These are phyloP conservation scores for Kodamaea ohmeri DNA, from an alignment of 1,139 yeast species.

Conservation along the genomic window DNA sequence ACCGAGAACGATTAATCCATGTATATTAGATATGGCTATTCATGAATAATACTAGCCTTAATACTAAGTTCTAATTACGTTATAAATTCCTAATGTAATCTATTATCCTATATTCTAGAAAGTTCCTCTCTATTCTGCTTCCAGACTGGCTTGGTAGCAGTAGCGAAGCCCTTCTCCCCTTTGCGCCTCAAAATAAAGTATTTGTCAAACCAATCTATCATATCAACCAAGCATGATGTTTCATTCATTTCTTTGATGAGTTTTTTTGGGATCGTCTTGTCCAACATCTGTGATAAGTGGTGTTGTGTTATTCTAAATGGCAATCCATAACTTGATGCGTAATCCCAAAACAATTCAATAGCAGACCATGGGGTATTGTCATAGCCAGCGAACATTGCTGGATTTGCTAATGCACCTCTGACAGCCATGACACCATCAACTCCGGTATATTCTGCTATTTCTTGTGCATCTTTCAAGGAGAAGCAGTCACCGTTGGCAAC, in stretches of 20 bases:
- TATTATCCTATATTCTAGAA: constrained; percentile 7
- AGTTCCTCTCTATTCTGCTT: constrained; percentile 22
- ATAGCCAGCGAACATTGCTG: constrained; percentile 79
- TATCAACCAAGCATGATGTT: constrained; percentile 52
- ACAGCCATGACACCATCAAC: constrained; percentile 97
- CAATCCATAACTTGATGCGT: constrained; percentile 73
- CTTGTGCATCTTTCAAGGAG: constrained; percentile 55
- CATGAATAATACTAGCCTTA: too few relatives aligned
- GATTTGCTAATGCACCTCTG: constrained; percentile 80
- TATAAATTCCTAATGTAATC: too few relatives aligned
- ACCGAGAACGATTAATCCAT: neutral
- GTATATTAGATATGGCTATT: neutral
- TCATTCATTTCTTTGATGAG: constrained; percentile 65
- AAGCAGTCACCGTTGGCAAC: constrained; percentile 97
- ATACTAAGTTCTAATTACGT: too few relatives aligned
- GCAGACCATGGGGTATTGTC: constrained; percentile 85
- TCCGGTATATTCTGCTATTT: constrained; percentile 63
- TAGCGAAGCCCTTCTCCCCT: constrained; percentile 68
- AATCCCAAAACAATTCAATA: constrained; percentile 77
- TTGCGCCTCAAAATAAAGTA: constrained; percentile 63
- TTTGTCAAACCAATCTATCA: constrained; percentile 80
- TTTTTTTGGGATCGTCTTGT: constrained; percentile 54
- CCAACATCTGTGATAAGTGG: constrained; percentile 84
- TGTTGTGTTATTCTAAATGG: constrained; percentile 85
- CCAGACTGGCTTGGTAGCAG: constrained; percentile 55